Base-by-base conservation (phyloP, 495 filamentous ascomycete genomes). In the Talaromyces ruber region DNA sequence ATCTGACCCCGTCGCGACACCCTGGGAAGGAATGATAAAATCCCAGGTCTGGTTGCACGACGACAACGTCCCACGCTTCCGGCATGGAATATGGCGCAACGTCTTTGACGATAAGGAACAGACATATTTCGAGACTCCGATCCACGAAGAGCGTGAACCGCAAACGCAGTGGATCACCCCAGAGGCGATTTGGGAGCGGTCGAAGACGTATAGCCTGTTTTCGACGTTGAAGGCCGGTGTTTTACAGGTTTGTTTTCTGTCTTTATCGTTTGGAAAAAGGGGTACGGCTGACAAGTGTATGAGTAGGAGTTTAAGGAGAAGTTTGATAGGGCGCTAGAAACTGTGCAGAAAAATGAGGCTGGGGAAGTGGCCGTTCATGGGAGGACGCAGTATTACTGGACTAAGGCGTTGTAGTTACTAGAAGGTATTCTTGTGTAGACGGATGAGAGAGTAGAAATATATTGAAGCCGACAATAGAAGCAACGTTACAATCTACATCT, bases 161-260 rank as follows among this genome's bases (percentile, higher is more conserved):
- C 77, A 70, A 70, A 81, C 75, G 4, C 73, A 83, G 7, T 86
- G 76, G 74, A 62, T 84, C 6, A 72, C 58, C 37, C 72, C 76
- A 60, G 77, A 84, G 54, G 83, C 74, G 50, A 63, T 89, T 55
- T 86, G 82, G 81, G 72, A 74, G 47, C 70, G 84, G 59, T 76
- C 82, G 53, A 77, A 70, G 22, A 88, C 85, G 12, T 68, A 88
- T 28, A 87, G 82, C 56, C 84, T 88, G 59, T 81, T 88, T 60
- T 80, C 81, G 4, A 76, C 82, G 43, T 64, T 85, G 25, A 66
- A 79, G 53, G 81, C 70, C 3, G 72, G 77, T 60, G 74, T 79
- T 39, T 75, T 78, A 60, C 77, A 75, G 63, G 78, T 81, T 63
- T 73, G 72, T 70, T 9, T 34, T 18, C n/a, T 30, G 3, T 32